phyloP scores from a whole-genome alignment of 352 stramenopile genomes.

The Phytophthora constricta region DNA sequence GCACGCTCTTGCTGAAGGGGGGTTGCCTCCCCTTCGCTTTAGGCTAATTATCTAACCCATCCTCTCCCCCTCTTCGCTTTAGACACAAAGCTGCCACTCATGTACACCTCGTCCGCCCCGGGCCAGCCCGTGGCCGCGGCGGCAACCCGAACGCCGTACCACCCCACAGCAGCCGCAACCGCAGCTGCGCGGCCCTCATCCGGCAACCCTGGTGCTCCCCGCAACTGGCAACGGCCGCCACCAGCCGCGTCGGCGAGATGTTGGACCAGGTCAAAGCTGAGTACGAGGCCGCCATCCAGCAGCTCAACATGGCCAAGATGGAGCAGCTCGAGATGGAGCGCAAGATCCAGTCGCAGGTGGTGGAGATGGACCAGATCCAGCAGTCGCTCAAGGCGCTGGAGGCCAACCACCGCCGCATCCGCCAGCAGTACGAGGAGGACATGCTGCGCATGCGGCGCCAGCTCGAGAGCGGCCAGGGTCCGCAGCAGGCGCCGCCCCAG shows the following conservation, averaged over 20 bases:
- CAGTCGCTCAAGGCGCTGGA: slow-evolving; percentile 87
- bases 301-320: slow-evolving; percentile 90
- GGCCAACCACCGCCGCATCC: slow-evolving; percentile 81
- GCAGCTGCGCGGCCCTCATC: slow-evolving; percentile 67
- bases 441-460: slow-evolving; percentile 85
- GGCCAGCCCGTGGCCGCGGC: slow-evolving; percentile 56
- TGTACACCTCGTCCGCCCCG: slow-evolving; percentile 78
- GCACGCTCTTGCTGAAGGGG: not conserved
- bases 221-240: slow-evolving; percentile 42
- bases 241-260: slow-evolving; percentile 79
- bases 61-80: not conserved
- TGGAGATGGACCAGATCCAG: slow-evolving; percentile 91
- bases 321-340: slow-evolving; percentile 89
- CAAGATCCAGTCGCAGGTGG: slow-evolving; percentile 87
- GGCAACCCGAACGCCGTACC: slow-evolving; percentile 55
- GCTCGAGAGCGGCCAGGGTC: slow-evolving; percentile 63
- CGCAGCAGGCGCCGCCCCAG: slow-evolving; percentile 52
- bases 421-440: slow-evolving; percentile 88
- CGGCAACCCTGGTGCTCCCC: slow-evolving; percentile 48
- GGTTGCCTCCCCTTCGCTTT: not conserved
- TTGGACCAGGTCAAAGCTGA: slow-evolving; percentile 86
- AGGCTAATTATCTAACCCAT: not conserved
- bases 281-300: slow-evolving; percentile 84
- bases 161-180: slow-evolving; percentile 53
- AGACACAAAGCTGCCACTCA: slow-evolving; percentile 16